These are phyloP conservation scores for Microdochium paspali DNA, from an alignment of 2,329 filamentous ascomycete species.

Conservation along the genomic window DNA sequence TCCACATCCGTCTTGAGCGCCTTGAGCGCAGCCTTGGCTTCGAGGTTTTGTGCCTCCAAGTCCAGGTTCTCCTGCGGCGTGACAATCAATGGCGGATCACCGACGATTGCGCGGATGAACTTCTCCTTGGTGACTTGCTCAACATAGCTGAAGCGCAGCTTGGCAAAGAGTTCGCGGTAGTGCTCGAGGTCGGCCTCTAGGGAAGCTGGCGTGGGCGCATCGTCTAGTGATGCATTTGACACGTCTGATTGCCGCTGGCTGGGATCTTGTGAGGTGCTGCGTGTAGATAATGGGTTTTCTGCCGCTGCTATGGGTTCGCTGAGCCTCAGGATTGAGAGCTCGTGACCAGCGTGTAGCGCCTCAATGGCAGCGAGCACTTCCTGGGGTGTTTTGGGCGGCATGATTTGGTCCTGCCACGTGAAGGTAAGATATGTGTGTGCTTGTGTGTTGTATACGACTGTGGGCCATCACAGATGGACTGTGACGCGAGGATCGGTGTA, in stretches of 20 bases:
- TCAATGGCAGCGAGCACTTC: slow-evolving; percentile 38
- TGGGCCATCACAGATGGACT: too few relatives aligned
- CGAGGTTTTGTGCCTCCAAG: slow-evolving; percentile 59
- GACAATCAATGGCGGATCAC: slow-evolving; percentile 80
- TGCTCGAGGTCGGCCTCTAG: slow-evolving; percentile 78
- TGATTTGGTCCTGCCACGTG: background rate
- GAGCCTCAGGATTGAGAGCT: slow-evolving; percentile 67
- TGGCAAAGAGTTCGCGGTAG: slow-evolving; percentile 92
- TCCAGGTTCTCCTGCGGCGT: slow-evolving; percentile 73
- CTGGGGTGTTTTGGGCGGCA: slow-evolving; percentile 15
- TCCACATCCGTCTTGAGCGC: slow-evolving; percentile 71
- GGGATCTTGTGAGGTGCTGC: slow-evolving; percentile 30
- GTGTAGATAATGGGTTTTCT: background rate
- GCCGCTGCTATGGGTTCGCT: slow-evolving; percentile 53
- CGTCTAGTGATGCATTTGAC: slow-evolving; percentile 52
- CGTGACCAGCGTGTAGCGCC: slow-evolving; percentile 44
- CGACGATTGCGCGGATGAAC: slow-evolving; percentile 86
- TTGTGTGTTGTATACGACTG: background rate
- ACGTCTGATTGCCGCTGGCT: slow-evolving; percentile 61
- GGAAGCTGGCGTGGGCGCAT: slow-evolving; percentile 60
- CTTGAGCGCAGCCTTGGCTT: slow-evolving; percentile 67
- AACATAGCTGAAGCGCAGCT: slow-evolving; percentile 92
- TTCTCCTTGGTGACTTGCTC: slow-evolving; percentile 99
- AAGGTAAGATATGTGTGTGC: background rate
- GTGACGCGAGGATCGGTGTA: too few relatives aligned